phyloP scores from a whole-genome alignment of 1,139 yeast species.

The Lodderomyces pseudojiufengensis region DNA sequence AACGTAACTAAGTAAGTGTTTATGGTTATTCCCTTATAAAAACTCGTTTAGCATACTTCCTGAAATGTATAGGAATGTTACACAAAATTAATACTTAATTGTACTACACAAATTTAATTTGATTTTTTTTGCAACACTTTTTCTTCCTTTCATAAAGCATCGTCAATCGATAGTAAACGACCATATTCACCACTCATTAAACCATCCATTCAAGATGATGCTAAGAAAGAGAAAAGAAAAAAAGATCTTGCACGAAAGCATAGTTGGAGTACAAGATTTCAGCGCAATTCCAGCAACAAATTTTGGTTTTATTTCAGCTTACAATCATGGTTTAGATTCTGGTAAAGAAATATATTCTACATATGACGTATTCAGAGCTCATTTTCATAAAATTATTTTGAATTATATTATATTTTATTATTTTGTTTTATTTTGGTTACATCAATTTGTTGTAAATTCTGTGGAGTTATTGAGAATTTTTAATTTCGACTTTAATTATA shows the following conservation, averaged over 20 bases:
- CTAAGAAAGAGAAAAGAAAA: background rate
- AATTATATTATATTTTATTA: slow-evolving; percentile 10
- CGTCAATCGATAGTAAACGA: background rate
- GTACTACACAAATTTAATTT: too few relatives aligned
- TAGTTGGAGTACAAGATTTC: slow-evolving; percentile 8
- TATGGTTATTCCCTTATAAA: too few relatives aligned
- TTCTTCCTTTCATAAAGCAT: background rate
- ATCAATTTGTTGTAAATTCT: slow-evolving; percentile 5
- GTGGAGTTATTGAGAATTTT: slow-evolving; percentile 11
- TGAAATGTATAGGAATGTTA: too few relatives aligned
- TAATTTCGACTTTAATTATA: slow-evolving; percentile 11
- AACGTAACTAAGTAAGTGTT: too few relatives aligned
- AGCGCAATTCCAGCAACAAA: slow-evolving; percentile 12
- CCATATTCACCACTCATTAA: background rate
- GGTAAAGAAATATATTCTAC: slow-evolving; percentile 17
- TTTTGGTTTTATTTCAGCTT: slow-evolving; percentile 12
- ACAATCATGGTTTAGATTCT: slow-evolving; percentile 11
- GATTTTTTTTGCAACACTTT: background rate
- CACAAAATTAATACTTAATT: too few relatives aligned
- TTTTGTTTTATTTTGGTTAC: slow-evolving; percentile 6
- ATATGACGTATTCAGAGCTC: slow-evolving; percentile 18
- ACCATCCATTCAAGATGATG: background rate
- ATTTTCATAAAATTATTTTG: slow-evolving; percentile 17
- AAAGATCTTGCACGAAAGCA: background rate
- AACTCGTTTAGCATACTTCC: too few relatives aligned